Evolutionary conservation across 1,284 basidiomycete genomes (phyloP).

Genomic region (Ustilago lituana): DNA sequence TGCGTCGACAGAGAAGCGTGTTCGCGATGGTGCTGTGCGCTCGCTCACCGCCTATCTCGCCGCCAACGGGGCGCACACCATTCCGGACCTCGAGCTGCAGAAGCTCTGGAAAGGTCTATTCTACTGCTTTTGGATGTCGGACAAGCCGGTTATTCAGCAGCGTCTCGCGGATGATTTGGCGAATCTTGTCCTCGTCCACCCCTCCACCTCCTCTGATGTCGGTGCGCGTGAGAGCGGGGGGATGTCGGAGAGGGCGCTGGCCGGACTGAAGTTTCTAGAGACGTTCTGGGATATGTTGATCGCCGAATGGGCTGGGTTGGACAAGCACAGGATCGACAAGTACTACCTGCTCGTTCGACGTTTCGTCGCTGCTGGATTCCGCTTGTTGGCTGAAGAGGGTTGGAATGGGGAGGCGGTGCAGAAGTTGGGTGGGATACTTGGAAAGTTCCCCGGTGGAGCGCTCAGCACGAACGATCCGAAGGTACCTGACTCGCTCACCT

Average conservation of each 20-base stretch:
- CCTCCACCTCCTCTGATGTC: conserved; percentile 1
- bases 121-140: conserved; percentile 99
- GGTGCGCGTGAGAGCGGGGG: background rate
- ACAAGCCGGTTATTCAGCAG: conserved; percentile 96
- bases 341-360: conserved; percentile 92
- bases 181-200: conserved; percentile 71
- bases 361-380: conserved; percentile 85
- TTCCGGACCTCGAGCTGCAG: conserved; percentile 80
- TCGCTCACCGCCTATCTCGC: conserved; percentile 75
- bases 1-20: conserved; percentile 72
- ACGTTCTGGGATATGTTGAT: conserved; percentile 91
- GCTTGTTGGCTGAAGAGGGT: conserved; percentile 76
- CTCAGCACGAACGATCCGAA: conserved; percentile 71
- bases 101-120: conserved; percentile 98
- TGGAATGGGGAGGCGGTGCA: conserved; percentile 73
- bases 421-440: conserved; percentile 22
- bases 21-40: conserved; percentile 83
- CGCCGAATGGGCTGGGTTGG: conserved; percentile 90
- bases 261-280: conserved; percentile 79
- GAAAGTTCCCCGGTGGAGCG: conserved; percentile 19
- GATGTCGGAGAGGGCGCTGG: conserved; percentile 61
- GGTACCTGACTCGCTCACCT: conserved; percentile 75
- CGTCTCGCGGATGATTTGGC: conserved; percentile 85
- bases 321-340: conserved; percentile 83
- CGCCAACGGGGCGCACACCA: conserved; percentile 50